Conservation (phyloP, 1,139 yeast genomes). For the Hemisphaericaspora subhashii region DNA sequence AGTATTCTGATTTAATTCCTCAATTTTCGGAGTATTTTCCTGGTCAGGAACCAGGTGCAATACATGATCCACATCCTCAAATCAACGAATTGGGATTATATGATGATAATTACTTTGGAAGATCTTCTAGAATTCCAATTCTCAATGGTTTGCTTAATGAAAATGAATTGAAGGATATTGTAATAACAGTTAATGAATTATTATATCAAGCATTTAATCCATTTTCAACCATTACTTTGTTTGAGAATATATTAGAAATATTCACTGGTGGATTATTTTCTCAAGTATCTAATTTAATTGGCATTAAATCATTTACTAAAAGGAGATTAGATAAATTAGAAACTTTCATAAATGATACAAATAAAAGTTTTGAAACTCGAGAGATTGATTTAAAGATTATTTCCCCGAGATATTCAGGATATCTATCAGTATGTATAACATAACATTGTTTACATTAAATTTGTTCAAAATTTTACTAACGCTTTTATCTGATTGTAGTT, state of each 20-base stretch:
- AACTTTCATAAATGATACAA: constrained; percentile 42
- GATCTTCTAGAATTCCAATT: constrained; percentile 56
- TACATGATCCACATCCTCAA: too few species aligned
- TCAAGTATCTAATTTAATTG: constrained; percentile 19
- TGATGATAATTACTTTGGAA: constrained; percentile 49
- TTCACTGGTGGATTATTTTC: constrained; percentile 41
- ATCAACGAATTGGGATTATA: constrained; percentile 31
- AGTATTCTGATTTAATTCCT: constrained; percentile 46
- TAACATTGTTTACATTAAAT: background rate
- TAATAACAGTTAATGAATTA: constrained; percentile 45
- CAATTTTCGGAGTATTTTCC: constrained; percentile 60
- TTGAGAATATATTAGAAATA: constrained; percentile 47
- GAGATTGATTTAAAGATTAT: constrained; percentile 38
- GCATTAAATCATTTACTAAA: constrained; percentile 25
- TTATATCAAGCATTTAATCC: constrained; percentile 45
- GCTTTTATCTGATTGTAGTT: constrained; percentile 10
- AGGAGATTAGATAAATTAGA: constrained; percentile 42
- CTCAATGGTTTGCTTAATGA: constrained; percentile 36
- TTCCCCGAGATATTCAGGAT: constrained; percentile 58
- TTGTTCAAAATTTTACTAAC: constrained; percentile 7
- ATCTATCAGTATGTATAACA: constrained; percentile 51
- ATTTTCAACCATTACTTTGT: constrained; percentile 29
- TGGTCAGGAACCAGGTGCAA: constrained; percentile 69
- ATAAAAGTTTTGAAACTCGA: constrained; percentile 25
- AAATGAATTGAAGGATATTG: constrained; percentile 40